phyloP scores from a whole-genome alignment of 78 protist genomes.

The Monocercomonoides exilis region DNA sequence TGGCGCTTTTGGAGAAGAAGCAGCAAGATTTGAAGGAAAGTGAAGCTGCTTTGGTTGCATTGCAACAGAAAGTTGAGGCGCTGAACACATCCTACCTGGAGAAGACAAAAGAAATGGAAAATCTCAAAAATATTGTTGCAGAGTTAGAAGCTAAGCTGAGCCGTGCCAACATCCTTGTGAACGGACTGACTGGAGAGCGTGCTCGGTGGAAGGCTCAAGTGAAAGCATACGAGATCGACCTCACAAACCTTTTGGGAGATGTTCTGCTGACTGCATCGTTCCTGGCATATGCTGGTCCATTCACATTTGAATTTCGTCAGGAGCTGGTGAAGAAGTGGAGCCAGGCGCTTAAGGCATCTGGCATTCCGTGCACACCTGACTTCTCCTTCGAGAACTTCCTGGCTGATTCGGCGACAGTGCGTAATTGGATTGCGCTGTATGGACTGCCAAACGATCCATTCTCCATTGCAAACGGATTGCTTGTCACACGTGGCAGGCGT shows the following conservation, averaged over 20 bases:
- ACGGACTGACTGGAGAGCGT: constrained; percentile 67
- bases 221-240: neutral
- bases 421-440: constrained; percentile 50
- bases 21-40: constrained; percentile 19
- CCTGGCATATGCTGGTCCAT: constrained; percentile 77
- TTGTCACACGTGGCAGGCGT: constrained; percentile 60
- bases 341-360: neutral
- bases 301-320: constrained; percentile 54
- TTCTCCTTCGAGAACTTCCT: constrained; percentile 48
- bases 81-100: constrained; percentile 37
- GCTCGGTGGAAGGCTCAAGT: constrained; percentile 58
- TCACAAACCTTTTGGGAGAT: constrained; percentile 60
- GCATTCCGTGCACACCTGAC: neutral
- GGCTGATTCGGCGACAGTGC: constrained; percentile 53
- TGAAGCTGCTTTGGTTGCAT: constrained; percentile 13
- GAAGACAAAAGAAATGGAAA: constrained; percentile 24
- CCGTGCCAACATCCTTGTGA: constrained; percentile 65
- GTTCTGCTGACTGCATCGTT: constrained; percentile 67
- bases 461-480: constrained; percentile 66
- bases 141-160: constrained; percentile 53
- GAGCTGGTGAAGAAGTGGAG: constrained; percentile 39
- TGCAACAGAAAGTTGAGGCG: constrained; percentile 8
- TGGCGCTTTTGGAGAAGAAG: neutral
- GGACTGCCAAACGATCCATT: constrained; percentile 75
- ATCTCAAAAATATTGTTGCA: constrained; percentile 37